A percentile compares a stretch with the other conserved stretches of the same genome.
phyloP scores from a whole-genome alignment of 495 filamentous ascomycete species.

The Tuber magnatum region DNA sequence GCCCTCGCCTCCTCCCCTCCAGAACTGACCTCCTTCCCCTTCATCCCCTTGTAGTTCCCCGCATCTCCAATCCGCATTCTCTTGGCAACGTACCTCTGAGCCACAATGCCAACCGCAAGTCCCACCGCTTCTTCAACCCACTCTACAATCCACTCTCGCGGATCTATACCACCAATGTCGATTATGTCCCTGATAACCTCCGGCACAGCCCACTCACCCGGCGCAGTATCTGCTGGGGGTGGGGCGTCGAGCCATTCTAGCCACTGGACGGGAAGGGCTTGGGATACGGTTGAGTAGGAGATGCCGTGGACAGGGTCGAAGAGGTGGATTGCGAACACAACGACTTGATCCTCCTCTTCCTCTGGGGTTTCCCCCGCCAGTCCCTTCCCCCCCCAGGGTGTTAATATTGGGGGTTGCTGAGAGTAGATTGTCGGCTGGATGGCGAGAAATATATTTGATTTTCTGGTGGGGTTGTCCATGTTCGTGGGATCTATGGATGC shows the following conservation, averaged over 20 bases:
- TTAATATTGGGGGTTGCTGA: background rate
- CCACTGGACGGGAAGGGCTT: conserved; percentile 79
- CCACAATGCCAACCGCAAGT: conserved; percentile 72
- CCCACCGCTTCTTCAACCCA: conserved; percentile 91
- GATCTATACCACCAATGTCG: conserved; percentile 81
- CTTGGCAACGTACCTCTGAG: conserved; percentile 91
- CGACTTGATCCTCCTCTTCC: conserved; percentile 50
- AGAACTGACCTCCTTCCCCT: conserved; percentile 15
- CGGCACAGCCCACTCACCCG: conserved; percentile 51
- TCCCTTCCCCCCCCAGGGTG: background rate
- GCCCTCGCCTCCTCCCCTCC: conserved; percentile 24
- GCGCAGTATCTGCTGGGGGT: conserved; percentile 45
- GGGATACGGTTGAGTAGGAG: conserved; percentile 73
- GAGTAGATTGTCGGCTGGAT: conserved; percentile 73
- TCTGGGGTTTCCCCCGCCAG: conserved; percentile 39
- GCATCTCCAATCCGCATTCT: conserved; percentile 92
- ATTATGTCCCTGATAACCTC: conserved; percentile 84
- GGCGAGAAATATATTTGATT: conserved; percentile 87
- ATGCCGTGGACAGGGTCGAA: conserved; percentile 90
- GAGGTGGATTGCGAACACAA: conserved; percentile 83
- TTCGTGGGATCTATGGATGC: conserved; percentile 64
- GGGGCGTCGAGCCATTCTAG: conserved; percentile 84
- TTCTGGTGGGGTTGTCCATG: conserved; percentile 81
- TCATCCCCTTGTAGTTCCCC: conserved; percentile 5
- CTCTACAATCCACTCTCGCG: conserved; percentile 91